Conservation (phyloP, 1,284 basidiomycete genomes). For the Mycena citricolor region DNA sequence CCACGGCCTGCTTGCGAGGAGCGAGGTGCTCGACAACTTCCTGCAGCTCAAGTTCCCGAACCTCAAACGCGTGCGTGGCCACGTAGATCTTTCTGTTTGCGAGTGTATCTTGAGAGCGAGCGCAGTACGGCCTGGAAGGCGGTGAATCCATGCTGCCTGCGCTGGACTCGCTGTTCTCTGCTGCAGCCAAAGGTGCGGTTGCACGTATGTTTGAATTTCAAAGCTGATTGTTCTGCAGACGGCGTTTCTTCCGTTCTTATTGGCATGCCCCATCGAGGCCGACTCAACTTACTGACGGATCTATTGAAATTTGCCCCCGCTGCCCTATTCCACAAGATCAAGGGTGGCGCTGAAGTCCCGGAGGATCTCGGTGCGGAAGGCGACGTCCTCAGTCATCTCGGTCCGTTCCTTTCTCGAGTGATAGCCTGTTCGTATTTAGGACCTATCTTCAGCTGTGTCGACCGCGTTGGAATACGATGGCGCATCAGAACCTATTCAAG, state of each 20-base stretch:
- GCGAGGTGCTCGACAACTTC: slow-evolving; percentile 83
- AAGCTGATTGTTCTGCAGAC: slow-evolving; percentile 38
- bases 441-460: slow-evolving; percentile 51
- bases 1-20: slow-evolving; percentile 67
- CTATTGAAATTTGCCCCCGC: slow-evolving; percentile 66
- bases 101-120: not conserved
- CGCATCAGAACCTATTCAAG: slow-evolving; percentile 53
- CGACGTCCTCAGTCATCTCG: slow-evolving; percentile 85
- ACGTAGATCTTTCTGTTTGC: not conserved
- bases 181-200: slow-evolving; percentile 56
- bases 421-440: not conserved
- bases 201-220: not conserved
- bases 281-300: slow-evolving; percentile 83
- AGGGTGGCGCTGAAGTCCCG: slow-evolving; percentile 71
- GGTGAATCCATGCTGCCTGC: slow-evolving; percentile 90
- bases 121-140: slow-evolving; percentile 79
- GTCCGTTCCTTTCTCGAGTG: slow-evolving; percentile 34
- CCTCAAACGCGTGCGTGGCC: slow-evolving; percentile 57
- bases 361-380: slow-evolving; percentile 71
- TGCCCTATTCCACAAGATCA: slow-evolving; percentile 82
- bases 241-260: slow-evolving; percentile 73
- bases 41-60: slow-evolving; percentile 82
- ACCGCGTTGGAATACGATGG: slow-evolving; percentile 58
- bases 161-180: slow-evolving; percentile 71
- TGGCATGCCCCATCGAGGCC: slow-evolving; percentile 85